Percentiles rank a stretch among this genome's conserved stretches.
phyloP scores from a whole-genome alignment of 2,329 filamentous ascomycete genomes.

The Epichloe sp. region DNA sequence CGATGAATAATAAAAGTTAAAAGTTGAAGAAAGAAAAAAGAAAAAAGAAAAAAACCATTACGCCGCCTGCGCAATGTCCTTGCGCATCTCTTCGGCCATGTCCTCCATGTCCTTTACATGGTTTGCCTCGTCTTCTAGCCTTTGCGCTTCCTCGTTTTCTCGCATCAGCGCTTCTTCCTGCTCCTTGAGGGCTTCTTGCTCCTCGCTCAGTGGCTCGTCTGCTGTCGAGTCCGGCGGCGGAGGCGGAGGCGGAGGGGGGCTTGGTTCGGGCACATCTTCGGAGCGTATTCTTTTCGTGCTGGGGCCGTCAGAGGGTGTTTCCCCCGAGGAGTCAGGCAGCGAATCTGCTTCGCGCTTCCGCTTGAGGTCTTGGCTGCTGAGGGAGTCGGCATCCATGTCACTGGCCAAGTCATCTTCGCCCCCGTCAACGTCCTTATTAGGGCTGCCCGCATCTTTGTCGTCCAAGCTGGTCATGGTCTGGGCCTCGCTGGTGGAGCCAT shows the following conservation, averaged over 20 bases:
- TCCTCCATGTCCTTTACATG: constrained; percentile 16
- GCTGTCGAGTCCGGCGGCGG: constrained; percentile 28
- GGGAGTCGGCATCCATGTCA: constrained; percentile 26
- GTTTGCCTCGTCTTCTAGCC: constrained; percentile 35
- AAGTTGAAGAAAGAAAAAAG: too few species aligned
- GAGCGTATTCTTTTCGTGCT: constrained; percentile 40
- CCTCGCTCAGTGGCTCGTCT: constrained; percentile 23
- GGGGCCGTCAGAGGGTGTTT: constrained; percentile 42
- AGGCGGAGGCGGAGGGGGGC: constrained; percentile 36
- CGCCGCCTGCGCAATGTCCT: constrained; percentile 10
- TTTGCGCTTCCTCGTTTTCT: constrained; percentile 42
- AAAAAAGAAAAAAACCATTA: not conserved
- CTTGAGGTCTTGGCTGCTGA: constrained; percentile 42
- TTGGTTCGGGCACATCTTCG: constrained; percentile 25
- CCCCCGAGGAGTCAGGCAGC: constrained; percentile 23
- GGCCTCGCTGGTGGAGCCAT: constrained; percentile 1
- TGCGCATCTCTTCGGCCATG: constrained; percentile 11
- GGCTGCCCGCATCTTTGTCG: not conserved
- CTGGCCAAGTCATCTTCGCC: constrained; percentile 18
- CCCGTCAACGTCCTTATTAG: not conserved
- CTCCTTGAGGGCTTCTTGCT: constrained; percentile 29
- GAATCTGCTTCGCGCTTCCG: constrained; percentile 43
- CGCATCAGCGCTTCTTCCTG: constrained; percentile 37
- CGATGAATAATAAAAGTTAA: not conserved
- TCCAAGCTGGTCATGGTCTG: not conserved